These are phyloP conservation scores for Plenodomus tracheiphilus DNA, from an alignment of 2,329 filamentous ascomycete species.

Conservation along the genomic window DNA sequence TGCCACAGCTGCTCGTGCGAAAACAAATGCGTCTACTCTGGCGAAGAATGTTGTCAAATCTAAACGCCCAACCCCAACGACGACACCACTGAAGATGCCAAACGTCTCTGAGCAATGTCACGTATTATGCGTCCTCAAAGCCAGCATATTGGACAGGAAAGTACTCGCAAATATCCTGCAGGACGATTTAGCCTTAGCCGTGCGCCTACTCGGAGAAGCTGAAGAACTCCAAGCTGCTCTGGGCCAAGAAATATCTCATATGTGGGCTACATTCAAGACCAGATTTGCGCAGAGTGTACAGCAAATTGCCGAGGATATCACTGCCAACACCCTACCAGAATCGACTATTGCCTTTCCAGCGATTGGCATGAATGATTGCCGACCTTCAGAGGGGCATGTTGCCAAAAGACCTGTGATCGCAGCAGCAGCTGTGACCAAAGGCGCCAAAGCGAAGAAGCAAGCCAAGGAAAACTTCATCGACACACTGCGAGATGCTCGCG, in stretches of 20 bases:
- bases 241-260: slow-evolving; percentile 54
- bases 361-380: slow-evolving; percentile 47
- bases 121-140: slow-evolving; percentile 48
- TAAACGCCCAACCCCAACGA: slow-evolving; percentile 10
- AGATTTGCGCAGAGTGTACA: slow-evolving; percentile 70
- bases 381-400: slow-evolving; percentile 24
- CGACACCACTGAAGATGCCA: slow-evolving; percentile 5
- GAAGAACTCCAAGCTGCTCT: slow-evolving; percentile 34
- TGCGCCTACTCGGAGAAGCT: slow-evolving; percentile 29
- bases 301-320: slow-evolving; percentile 75
- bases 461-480: slow-evolving; percentile 55
- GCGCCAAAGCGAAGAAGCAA: slow-evolving; percentile 27
- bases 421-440: slow-evolving; percentile 15
- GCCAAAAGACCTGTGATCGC: slow-evolving; percentile 16
- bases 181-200: slow-evolving; percentile 35
- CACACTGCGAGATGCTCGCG: slow-evolving; percentile 66
- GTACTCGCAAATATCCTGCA: slow-evolving; percentile 48
- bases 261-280: slow-evolving; percentile 67
- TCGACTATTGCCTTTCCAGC: slow-evolving; percentile 88
- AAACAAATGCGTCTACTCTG: slow-evolving; percentile 12
- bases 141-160: slow-evolving; percentile 56
- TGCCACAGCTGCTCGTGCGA: slow-evolving; percentile 18
- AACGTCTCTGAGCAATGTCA: slow-evolving; percentile 42
- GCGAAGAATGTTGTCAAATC: slow-evolving; percentile 19
- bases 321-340: slow-evolving; percentile 88